Percentiles rank a stretch among this genome's conserved stretches.
Conservation (phyloP, 768 basidiomycete species). For the Boletus edulis region DNA sequence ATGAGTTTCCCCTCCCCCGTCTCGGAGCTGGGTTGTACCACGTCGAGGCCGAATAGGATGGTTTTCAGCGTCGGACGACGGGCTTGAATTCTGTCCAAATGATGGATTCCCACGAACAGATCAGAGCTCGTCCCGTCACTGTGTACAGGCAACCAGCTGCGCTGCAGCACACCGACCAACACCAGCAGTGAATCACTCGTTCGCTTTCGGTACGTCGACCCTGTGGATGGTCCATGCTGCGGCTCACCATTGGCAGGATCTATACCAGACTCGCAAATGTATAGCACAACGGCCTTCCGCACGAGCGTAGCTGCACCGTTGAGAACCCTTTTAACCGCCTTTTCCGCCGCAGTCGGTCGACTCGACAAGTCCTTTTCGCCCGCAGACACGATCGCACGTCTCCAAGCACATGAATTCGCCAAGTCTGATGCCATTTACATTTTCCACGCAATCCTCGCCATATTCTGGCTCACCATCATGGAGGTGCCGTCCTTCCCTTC, state of each 20-base stretch:
- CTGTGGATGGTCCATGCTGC: background rate
- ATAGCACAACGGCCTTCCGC: constrained; percentile 4
- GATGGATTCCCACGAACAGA: too few relatives aligned
- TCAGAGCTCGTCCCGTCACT: too few relatives aligned
- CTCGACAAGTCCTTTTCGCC: constrained; percentile 81
- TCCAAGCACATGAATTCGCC: constrained; percentile 56
- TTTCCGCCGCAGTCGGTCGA: constrained; percentile 60
- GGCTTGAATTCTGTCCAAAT: too few relatives aligned
- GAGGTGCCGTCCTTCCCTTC: constrained; percentile 61
- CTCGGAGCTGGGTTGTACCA: background rate
- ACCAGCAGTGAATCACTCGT: too few relatives aligned
- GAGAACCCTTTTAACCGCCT: constrained; percentile 37
- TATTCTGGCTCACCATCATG: constrained; percentile 76
- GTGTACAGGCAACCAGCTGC: background rate
- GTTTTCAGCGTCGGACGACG: too few relatives aligned
- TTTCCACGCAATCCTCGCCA: constrained; percentile 58
- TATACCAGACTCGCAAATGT: constrained; percentile 1
- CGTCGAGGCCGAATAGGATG: too few relatives aligned
- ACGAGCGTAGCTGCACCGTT: background rate
- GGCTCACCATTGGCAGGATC: background rate
- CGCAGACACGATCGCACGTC: constrained; percentile 54
- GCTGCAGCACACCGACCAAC: background rate
- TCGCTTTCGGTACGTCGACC: background rate
- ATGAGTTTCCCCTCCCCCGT: background rate
- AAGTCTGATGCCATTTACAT: constrained; percentile 60